Evolutionary conservation across 192 early-diverging fungal genomes (phyloP).

Genomic region (Coemansia sp.): DNA sequence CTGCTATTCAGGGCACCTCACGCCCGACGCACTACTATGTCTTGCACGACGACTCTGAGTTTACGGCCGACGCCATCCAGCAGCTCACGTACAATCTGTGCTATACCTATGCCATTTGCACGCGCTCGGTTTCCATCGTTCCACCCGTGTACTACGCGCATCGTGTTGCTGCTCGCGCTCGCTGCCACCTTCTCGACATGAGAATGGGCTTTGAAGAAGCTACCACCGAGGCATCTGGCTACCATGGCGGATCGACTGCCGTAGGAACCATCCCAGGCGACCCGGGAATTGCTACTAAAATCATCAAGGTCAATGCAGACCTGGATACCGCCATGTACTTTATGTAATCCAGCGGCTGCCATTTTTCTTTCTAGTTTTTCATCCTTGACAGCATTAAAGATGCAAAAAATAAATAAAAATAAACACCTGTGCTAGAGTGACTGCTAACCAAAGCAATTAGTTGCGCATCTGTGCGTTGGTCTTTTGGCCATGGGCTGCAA

Average conservation of each 20-base stretch:
- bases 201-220: slow-evolving; percentile 47
- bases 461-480: slow-evolving; percentile 1
- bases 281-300: slow-evolving; percentile 12
- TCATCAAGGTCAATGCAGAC: slow-evolving; percentile 26
- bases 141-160: slow-evolving; percentile 96
- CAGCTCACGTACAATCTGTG: slow-evolving; percentile 87
- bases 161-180: slow-evolving; percentile 80
- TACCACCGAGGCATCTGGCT: slow-evolving; percentile 26
- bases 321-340: slow-evolving; percentile 36
- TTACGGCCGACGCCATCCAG: slow-evolving; percentile 78
- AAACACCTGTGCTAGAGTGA: not conserved
- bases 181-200: slow-evolving; percentile 70
- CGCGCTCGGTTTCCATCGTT: slow-evolving; percentile 82
- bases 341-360: slow-evolving; percentile 12
- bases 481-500: slow-evolving; percentile 3
- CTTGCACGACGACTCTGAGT: slow-evolving; percentile 85
- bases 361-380: not conserved
- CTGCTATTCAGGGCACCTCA: slow-evolving; percentile 90
- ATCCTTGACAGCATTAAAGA: not conserved
- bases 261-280: slow-evolving; percentile 11
- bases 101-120: slow-evolving; percentile 87
- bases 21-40: slow-evolving; percentile 93
- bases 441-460: not conserved
- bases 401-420: not conserved
- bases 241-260: slow-evolving; percentile 25